phyloP scores from a whole-genome alignment of 306 rosid species.

The Dalbergia cochinchinensis region DNA sequence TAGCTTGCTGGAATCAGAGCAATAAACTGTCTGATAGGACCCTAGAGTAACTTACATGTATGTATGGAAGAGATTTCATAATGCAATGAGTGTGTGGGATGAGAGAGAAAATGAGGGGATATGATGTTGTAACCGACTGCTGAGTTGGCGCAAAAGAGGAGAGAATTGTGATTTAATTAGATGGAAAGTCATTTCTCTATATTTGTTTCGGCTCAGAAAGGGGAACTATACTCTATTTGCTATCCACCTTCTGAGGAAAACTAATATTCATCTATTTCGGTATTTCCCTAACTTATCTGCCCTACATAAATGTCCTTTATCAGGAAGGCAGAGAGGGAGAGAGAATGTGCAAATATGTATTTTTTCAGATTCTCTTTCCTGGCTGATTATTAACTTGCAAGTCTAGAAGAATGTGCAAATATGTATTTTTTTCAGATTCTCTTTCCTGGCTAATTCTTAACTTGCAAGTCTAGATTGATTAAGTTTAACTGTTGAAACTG shows the following conservation, averaged over 20 bases:
- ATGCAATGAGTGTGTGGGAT: not conserved
- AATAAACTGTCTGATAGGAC: not conserved
- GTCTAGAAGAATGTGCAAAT: conserved; percentile 26
- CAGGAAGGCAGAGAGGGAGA: not conserved
- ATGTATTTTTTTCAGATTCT: conserved; percentile 9
- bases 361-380: conserved; percentile 15
- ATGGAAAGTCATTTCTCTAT: not conserved
- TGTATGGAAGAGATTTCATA: not conserved
- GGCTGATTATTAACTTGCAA: conserved; percentile 28
- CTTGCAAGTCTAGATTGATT: conserved; percentile 32
- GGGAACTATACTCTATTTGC: conserved; percentile 20
- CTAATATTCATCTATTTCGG: conserved; percentile 25
- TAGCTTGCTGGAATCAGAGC: not conserved
- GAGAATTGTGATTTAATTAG: not conserved
- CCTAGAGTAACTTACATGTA: not conserved
- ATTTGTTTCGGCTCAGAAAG: not conserved
- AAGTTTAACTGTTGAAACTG: conserved; percentile 45
- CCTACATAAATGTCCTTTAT: conserved; percentile 22
- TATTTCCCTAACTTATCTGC: conserved; percentile 8
- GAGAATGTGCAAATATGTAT: conserved; percentile 26
- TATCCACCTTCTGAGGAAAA: not conserved
- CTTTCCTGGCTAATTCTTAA: conserved; percentile 20
- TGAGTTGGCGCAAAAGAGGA: too few relatives aligned
- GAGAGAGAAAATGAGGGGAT: too few relatives aligned
- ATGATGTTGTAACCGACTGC: too few relatives aligned